A percentile compares a stretch with the other conserved stretches of the same genome.
Conservation (phyloP, 148 eudicot genomes). For the Nepenthes gracilis region DNA sequence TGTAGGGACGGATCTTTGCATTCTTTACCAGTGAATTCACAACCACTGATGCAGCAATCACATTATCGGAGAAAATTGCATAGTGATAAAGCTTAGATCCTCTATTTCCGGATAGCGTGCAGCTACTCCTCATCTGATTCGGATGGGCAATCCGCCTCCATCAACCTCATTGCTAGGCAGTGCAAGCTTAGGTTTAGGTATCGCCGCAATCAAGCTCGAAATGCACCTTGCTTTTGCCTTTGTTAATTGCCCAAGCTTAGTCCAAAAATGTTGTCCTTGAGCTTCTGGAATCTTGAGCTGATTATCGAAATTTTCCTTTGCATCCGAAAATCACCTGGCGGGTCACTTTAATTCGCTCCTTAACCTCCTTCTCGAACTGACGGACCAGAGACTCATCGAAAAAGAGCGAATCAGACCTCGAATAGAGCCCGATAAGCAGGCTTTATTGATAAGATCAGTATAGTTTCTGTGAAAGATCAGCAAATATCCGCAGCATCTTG, state of each 20-base stretch:
- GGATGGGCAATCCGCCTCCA: constrained; percentile 30
- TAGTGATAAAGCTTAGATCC: constrained; percentile 26
- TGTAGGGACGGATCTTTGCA: constrained; percentile 20
- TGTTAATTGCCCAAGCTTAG: constrained; percentile 16
- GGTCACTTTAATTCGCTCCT: constrained; percentile 17
- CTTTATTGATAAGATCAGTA: constrained; percentile 36
- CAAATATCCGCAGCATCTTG: constrained; percentile 41
- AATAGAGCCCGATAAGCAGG: constrained; percentile 15
- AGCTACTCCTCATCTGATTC: constrained; percentile 19
- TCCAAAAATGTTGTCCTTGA: constrained; percentile 14
- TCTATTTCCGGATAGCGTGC: constrained; percentile 15
- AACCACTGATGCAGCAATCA: constrained; percentile 27
- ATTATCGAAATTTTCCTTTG: constrained; percentile 23
- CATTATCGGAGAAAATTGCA: constrained; percentile 29
- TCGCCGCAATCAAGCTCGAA: constrained; percentile 26
- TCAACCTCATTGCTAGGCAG: constrained; percentile 24
- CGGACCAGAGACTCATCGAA: constrained; percentile 6
- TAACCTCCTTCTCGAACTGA: constrained; percentile 24
- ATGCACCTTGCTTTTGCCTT: constrained; percentile 26
- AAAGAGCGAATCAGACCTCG: constrained; percentile 7
- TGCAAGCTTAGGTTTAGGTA: constrained; percentile 29
- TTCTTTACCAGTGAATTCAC: constrained; percentile 26
- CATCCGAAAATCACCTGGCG: constrained; percentile 20
- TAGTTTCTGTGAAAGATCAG: constrained; percentile 44
- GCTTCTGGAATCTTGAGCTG: constrained; percentile 18